Conservation (phyloP, 139 green algal genomes). For the Micromonas pusilla region DNA sequence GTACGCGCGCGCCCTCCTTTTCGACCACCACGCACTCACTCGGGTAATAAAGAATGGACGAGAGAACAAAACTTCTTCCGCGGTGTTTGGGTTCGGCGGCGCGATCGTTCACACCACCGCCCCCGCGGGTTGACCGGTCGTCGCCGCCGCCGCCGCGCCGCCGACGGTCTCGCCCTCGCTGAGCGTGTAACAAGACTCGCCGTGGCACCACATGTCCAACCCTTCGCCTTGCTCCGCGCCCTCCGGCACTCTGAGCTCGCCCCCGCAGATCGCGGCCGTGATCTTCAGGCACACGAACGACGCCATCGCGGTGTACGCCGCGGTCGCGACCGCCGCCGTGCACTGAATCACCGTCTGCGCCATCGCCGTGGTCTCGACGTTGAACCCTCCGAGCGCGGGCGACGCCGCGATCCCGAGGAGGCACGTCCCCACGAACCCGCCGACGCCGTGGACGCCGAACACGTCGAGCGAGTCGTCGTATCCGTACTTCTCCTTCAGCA, state of each 20-base stretch:
- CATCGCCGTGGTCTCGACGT: constrained; percentile 19
- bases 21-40: too few relatives aligned
- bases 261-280: constrained; percentile 15
- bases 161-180: not conserved
- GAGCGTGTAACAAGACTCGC: constrained; percentile 29
- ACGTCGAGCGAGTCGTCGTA: constrained; percentile 44
- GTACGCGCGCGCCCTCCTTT: too few relatives aligned
- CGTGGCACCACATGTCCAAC: constrained; percentile 27
- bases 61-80: too few relatives aligned
- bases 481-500: constrained; percentile 38
- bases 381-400: constrained; percentile 31
- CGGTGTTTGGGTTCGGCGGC: too few relatives aligned
- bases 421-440: constrained; percentile 39
- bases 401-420: constrained; percentile 19
- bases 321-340: constrained; percentile 12
- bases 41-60: too few relatives aligned
- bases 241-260: constrained; percentile 19
- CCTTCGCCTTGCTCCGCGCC: constrained; percentile 24
- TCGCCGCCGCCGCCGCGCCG: too few relatives aligned
- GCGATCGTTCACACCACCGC: too few relatives aligned
- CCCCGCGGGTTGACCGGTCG: not conserved
- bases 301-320: constrained; percentile 32
- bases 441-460: constrained; percentile 43
- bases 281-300: constrained; percentile 27
- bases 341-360: constrained; percentile 32